Evolutionary conservation across 345 rosid genomes (phyloP).

Genomic region (Populus deltoides): DNA sequence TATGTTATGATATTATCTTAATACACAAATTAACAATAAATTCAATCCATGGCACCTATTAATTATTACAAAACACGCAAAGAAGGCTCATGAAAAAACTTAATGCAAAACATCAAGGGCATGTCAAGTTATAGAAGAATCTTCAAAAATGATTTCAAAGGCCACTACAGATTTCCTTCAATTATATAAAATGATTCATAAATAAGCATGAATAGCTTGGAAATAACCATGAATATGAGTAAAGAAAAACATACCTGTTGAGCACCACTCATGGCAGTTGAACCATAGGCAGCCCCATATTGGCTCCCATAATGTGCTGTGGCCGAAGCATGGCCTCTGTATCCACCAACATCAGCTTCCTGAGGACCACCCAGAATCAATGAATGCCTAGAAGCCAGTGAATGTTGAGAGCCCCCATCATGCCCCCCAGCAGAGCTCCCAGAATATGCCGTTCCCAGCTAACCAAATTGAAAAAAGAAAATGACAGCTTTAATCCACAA

Average conservation of each 20-base stretch:
- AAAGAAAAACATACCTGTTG: constrained; percentile 47
- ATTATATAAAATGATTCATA: neutral
- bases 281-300: constrained; percentile 63
- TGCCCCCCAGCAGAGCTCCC: constrained; percentile 61
- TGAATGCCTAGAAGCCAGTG: constrained; percentile 60
- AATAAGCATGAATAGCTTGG: neutral
- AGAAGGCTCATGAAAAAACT: neutral
- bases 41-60: neutral
- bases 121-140: neutral
- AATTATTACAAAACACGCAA: neutral
- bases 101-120: neutral
- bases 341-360: constrained; percentile 66
- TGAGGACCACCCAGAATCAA: constrained; percentile 55
- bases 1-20: neutral
- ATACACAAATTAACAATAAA: neutral
- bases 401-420: constrained; percentile 62
- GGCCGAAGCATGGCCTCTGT: constrained; percentile 55
- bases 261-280: constrained; percentile 51
- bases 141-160: neutral
- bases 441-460: constrained; percentile 62
- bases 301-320: constrained; percentile 70
- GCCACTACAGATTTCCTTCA: neutral
- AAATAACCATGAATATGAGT: neutral
- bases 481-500: neutral
- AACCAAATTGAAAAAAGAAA: constrained; percentile 4